Evolutionary conservation across 2,329 filamentous ascomycete species (phyloP).

Genomic region (Monilinia aucupariae): DNA sequence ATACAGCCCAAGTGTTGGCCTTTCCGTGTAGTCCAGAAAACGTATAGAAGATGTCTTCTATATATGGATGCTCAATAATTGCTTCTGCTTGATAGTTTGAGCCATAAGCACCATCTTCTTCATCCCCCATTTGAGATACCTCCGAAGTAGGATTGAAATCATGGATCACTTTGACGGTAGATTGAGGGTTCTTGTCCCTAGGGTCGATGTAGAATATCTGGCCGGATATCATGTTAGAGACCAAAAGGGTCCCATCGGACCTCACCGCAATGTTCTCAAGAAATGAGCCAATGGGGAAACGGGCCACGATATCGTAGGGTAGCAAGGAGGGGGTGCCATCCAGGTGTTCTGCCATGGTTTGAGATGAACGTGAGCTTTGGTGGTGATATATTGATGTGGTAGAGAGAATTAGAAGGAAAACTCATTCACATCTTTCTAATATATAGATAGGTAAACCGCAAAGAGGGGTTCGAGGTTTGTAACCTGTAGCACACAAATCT

Average conservation of each 20-base stretch:
- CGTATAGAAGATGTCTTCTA: conserved; percentile 1
- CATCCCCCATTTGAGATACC: neutral
- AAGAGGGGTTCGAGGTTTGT: neutral
- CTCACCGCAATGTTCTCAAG: conserved; percentile 35
- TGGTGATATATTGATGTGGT: neutral
- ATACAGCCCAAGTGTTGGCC: neutral
- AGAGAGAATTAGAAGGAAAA: neutral
- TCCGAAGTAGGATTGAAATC: conserved; percentile 4
- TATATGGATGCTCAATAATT: conserved; percentile 5
- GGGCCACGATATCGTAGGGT: neutral
- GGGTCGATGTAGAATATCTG: conserved; percentile 28
- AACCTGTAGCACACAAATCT: neutral
- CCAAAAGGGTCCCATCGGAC: conserved; percentile 47
- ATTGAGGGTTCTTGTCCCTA: neutral
- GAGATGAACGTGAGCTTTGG: neutral
- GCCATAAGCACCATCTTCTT: neutral
- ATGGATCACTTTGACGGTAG: neutral
- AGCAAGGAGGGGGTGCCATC: neutral
- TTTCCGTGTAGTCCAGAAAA: conserved; percentile 12
- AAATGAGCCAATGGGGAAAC: conserved; percentile 11
- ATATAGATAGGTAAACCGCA: neutral
- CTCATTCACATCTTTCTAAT: neutral
- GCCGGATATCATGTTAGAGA: conserved; percentile 33
- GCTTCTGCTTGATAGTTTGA: conserved; percentile 10
- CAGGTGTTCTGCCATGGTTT: neutral